These are phyloP conservation scores for Ophiosphaerella herpotricha DNA, from an alignment of 2,329 filamentous ascomycete species.

Conservation along the genomic window DNA sequence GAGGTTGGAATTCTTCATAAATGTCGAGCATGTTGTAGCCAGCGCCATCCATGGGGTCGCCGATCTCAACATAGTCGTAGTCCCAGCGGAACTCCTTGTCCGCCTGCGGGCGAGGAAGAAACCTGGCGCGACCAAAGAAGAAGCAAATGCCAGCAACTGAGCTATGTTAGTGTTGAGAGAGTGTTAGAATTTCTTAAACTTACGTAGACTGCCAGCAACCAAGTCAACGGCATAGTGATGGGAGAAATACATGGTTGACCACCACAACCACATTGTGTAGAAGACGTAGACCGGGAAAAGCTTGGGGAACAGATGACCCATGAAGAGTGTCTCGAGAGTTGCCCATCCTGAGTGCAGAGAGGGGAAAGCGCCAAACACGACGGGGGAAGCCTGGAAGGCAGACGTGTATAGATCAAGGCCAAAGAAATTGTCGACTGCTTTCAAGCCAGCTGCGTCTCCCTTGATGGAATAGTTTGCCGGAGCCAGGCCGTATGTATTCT, in stretches of 20 bases:
- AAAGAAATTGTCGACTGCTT: slow-evolving; percentile 85
- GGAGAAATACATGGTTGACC: slow-evolving; percentile 97
- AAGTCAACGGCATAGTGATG: slow-evolving; percentile 97
- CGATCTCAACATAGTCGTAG: slow-evolving; percentile 89
- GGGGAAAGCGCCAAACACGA: slow-evolving; percentile 94
- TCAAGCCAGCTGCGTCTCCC: slow-evolving; percentile 86
- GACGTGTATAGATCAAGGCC: slow-evolving; percentile 93
- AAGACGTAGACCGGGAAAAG: slow-evolving; percentile 78
- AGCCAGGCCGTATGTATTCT: slow-evolving; percentile 87
- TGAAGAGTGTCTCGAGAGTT: slow-evolving; percentile 86
- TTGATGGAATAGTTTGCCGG: slow-evolving; percentile 91
- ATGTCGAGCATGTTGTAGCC: slow-evolving; percentile 61
- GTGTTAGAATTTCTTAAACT: slow-evolving; percentile 14
- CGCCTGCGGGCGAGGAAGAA: slow-evolving; percentile 78
- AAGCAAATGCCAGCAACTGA: slow-evolving; percentile 71
- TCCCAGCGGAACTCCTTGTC: slow-evolving; percentile 93
- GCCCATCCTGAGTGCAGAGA: slow-evolving; percentile 90
- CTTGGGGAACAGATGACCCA: slow-evolving; percentile 88
- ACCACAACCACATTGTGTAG: slow-evolving; percentile 95
- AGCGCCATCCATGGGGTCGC: slow-evolving; percentile 61
- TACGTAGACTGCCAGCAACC: slow-evolving; percentile 75
- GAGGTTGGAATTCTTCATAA: slow-evolving; percentile 56
- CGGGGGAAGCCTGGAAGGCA: slow-evolving; percentile 83
- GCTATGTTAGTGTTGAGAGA: slow-evolving; percentile 24
- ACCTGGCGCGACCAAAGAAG: slow-evolving; percentile 79